Base-by-base conservation (phyloP, 164 flowering plant genomes). In the Vitis amurensis region DNA sequence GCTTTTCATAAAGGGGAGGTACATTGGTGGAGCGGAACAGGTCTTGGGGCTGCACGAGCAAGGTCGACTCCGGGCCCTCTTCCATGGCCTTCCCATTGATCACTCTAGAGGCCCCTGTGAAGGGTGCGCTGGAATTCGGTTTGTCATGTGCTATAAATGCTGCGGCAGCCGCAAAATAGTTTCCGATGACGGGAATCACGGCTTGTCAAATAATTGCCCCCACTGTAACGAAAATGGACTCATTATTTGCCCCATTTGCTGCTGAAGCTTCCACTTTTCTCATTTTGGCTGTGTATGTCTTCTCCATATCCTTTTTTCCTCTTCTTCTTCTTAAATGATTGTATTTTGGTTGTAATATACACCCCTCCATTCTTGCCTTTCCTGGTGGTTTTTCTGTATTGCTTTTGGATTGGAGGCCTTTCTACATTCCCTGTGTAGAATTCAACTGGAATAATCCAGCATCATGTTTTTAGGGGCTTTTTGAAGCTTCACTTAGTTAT, bases 1-100 rank as follows among this genome's bases (percentile, higher is more conserved):
- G 84, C 82, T 96, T 58, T 93, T 96, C 74, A 80, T 91, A 1
- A 91, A 77, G 69, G 99, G 98, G 13, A 87, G 92, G 73, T 86
- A 87, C 72, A 79, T 95, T 31, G 99, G 89, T 0, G 87, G 87
- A 61, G 87, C 87, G 5, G 83, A 84, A 27, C 79, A 79, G 59
- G 87, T 86, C 11, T 10, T 82, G 68, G 59, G 48, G 4, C 55
- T 86, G 63, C 83, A 86, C 37, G 89, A 86, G 55, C 77, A 73
- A 16, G 89, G 87, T 16, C 79, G 71, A 74, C 74, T 86, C 1
- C 63, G 70, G 63, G 30, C 48, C 10, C 76, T 86, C 16, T 75
- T 86, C 5, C 57, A 77, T n/a, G 87, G 83, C 11, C 23, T 86
- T 9, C 81, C 81, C 4, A n/a, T 56, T 1, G 73, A 78, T 37